Conservation (phyloP, 1,284 basidiomycete genomes). For the Leucoagaricus sp. region DNA sequence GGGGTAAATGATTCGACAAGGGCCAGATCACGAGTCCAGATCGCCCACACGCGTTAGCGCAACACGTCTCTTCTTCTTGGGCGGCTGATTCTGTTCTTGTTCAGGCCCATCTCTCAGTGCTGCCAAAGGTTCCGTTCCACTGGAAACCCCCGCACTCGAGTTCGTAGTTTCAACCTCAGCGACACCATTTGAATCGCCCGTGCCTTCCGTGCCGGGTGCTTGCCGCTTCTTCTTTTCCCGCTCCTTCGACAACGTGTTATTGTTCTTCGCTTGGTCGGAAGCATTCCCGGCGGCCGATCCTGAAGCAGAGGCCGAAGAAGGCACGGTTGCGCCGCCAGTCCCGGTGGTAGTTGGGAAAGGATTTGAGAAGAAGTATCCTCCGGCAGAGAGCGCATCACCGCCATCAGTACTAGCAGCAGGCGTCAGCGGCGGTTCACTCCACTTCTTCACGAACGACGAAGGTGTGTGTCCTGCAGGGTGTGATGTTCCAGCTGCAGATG, state of each 20-base stretch:
- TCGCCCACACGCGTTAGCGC: slow-evolving; percentile 76
- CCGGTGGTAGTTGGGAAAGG: neutral
- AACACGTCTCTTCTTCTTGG: slow-evolving; percentile 90
- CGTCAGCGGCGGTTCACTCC: slow-evolving; percentile 52
- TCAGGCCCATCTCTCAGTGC: slow-evolving; percentile 15
- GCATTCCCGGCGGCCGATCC: slow-evolving; percentile 12
- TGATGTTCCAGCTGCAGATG: slow-evolving; percentile 23
- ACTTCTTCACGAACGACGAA: slow-evolving; percentile 46
- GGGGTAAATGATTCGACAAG: neutral
- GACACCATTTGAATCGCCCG: neutral
- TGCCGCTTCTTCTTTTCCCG: slow-evolving; percentile 9
- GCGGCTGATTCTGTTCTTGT: slow-evolving; percentile 50
- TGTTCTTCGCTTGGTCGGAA: slow-evolving; percentile 9
- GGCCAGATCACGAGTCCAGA: slow-evolving; percentile 36
- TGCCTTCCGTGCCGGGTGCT: slow-evolving; percentile 5
- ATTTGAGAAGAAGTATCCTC: neutral
- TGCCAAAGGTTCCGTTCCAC: slow-evolving; percentile 22
- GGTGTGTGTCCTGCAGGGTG: too few relatives aligned
- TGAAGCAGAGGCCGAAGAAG: slow-evolving; percentile 16
- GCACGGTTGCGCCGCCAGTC: slow-evolving; percentile 5
- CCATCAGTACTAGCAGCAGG: slow-evolving; percentile 53
- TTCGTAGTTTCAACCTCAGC: slow-evolving; percentile 1
- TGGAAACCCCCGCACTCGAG: neutral
- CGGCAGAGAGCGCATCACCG: slow-evolving; percentile 26
- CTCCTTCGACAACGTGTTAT: slow-evolving; percentile 2